Conservation (phyloP, 495 filamentous ascomycete genomes). For the Glonium stellatum region DNA sequence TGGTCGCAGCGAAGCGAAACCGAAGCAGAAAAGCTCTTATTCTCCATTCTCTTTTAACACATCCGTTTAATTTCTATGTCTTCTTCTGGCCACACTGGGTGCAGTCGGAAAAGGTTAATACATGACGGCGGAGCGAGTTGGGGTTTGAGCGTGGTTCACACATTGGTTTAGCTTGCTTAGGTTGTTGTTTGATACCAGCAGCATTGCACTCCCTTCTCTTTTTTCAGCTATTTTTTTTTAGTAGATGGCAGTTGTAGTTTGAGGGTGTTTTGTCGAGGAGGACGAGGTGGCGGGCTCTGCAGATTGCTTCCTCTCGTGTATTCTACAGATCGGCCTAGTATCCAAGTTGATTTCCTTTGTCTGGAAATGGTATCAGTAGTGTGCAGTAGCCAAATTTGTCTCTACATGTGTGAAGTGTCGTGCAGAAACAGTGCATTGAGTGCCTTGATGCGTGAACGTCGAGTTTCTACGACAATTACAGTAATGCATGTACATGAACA, state of each 20-base stretch:
- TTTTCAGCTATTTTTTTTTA: conserved; percentile 18
- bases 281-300: conserved; percentile 5
- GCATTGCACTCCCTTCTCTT: conserved; percentile 29
- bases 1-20: conserved; percentile 7
- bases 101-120: conserved; percentile 26
- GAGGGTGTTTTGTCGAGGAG: conserved; percentile 4
- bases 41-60: conserved; percentile 22
- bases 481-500: no score
- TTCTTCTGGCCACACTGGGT: conserved; percentile 27
- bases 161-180: conserved; percentile 27
- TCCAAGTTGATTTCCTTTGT: conserved; percentile 30
- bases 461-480: no score
- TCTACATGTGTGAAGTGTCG: no score
- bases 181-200: conserved; percentile 33
- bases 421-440: no score
- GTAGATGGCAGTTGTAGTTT: conserved; percentile 25
- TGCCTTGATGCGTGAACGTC: no score
- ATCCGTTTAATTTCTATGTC: conserved; percentile 28
- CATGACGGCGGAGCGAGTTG: conserved; percentile 13
- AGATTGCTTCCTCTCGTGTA: conserved; percentile 23
- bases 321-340: conserved; percentile 30
- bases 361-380: neutral
- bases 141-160: conserved; percentile 15
- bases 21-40: conserved; percentile 17
- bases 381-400: neutral